Evolutionary conservation across 495 filamentous ascomycete genomes (phyloP), one percentile per base, ranked within the genome.

Genomic region (Haplographium delicatum): DNA sequence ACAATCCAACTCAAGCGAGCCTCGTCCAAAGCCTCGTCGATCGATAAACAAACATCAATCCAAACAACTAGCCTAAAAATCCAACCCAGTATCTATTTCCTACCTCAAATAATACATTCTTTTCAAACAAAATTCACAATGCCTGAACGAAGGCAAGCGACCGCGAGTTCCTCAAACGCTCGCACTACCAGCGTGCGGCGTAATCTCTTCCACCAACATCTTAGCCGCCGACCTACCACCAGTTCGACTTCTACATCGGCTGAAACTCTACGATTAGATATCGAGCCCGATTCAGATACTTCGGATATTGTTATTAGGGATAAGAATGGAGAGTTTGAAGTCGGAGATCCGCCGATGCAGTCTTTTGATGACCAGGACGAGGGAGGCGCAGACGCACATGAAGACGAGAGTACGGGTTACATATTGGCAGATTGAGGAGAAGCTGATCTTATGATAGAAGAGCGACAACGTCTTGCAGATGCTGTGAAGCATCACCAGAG

Each of bases 231-330:
- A 1, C 81, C 83, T 18, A 81, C 80, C 11, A 71, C 79, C 13
- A 66, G 64, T 26, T 66, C 74, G 11, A 66, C 70, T 20, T 62
- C 68, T 4, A 62, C 65, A 19, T 70, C 68, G 3, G 68, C 58
- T 11, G 58, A 63, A 28, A 61, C 58, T 3, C 48, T 61, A 15
- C 44, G 56, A 10, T 28, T 61, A 25, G 58, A 61, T 34, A 47
- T 40, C 30, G 71, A 59, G 43, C 70, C 55, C 5, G 59, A 68
- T 7, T 68, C 68, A 15, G 75, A 80, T 25, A 73, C 74, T 3
- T 73, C 72, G 30, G 88, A 90, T 28, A 90, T 94, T 27, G 81
- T 91, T 7, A 79, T 86, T 11, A 74, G 83, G 54, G 82, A 93
- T 63, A 72, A 82, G 62, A 82, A 86, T 62, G 89, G 89, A 34